Conservation (phyloP, 768 basidiomycete species). For the Trametes elegans region DNA sequence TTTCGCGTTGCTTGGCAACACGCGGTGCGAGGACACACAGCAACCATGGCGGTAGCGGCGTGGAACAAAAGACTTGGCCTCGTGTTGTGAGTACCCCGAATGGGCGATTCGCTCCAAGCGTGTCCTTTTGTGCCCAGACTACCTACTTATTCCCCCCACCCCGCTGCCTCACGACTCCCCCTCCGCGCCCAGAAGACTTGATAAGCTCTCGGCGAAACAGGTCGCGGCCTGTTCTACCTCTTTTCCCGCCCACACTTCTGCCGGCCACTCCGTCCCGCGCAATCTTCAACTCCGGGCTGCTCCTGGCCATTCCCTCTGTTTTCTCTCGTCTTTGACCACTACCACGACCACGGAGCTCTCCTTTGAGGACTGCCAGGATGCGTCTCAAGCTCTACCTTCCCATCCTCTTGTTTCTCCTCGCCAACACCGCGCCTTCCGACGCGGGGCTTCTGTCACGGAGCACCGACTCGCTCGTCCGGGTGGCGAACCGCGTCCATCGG, state of each 20-base stretch:
- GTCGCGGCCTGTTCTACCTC: background rate
- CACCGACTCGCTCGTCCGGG: conserved; percentile 39
- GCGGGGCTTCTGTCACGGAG: conserved; percentile 25
- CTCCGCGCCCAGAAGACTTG: conserved; percentile 1
- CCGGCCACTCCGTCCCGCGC: conserved; percentile 8
- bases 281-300: conserved; percentile 17
- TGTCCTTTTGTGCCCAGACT: conserved; percentile 20
- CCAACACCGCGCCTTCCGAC: conserved; percentile 29
- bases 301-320: conserved; percentile 1
- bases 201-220: conserved; percentile 1
- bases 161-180: conserved; percentile 13
- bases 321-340: conserved; percentile 5
- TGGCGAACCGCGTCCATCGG: conserved; percentile 51
- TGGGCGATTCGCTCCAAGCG: conserved; percentile 1
- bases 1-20: too few relatives aligned
- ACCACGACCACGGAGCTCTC: background rate
- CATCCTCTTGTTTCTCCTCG: conserved; percentile 33
- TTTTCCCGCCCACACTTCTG: conserved; percentile 1
- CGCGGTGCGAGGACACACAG: background rate
- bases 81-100: conserved; percentile 6
- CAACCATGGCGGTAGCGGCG: too few relatives aligned
- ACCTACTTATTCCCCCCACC: conserved; percentile 6
- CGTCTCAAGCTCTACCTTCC: conserved; percentile 21
- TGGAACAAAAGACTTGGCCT: conserved; percentile 12
- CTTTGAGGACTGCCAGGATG: conserved; percentile 10